These are phyloP conservation scores for Mucor circinelloides DNA, from an alignment of 371 early-diverging fungal genomes.

Conservation along the genomic window DNA sequence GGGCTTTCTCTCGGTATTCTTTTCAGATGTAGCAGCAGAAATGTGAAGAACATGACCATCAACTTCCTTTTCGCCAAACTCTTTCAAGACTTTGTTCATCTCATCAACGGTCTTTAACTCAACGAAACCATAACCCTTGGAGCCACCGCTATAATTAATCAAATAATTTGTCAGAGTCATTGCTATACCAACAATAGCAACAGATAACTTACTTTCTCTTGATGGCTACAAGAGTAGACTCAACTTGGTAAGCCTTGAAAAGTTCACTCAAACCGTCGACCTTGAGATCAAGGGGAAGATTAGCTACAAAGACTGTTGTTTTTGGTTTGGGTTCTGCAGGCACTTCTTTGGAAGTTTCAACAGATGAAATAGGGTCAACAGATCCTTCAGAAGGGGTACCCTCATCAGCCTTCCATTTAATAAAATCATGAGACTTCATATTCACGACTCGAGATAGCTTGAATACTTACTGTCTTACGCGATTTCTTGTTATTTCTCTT, in stretches of 20 bases:
- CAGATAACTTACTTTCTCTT: constrained; percentile 28
- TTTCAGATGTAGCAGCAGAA: constrained; percentile 61
- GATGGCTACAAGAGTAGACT: constrained; percentile 75
- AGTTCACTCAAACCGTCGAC: constrained; percentile 74
- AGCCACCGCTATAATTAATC: constrained; percentile 53
- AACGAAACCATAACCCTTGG: constrained; percentile 95
- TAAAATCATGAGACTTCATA: not conserved
- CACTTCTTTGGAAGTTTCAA: not conserved
- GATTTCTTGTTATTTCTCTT: constrained; percentile 10
- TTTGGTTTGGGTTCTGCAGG: constrained; percentile 51
- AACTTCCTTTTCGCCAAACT: constrained; percentile 59
- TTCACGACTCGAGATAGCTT: not conserved
- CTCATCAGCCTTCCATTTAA: not conserved
- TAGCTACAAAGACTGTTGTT: constrained; percentile 90
- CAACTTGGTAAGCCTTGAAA: constrained; percentile 81
- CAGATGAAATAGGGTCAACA: constrained; percentile 7
- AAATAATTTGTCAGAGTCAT: not conserved
- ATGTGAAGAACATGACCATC: constrained; percentile 74
- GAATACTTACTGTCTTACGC: constrained; percentile 3
- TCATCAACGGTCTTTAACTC: constrained; percentile 80
- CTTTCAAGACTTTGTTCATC: constrained; percentile 76
- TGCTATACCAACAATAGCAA: not conserved
- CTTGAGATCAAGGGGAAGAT: constrained; percentile 85
- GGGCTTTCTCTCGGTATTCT: constrained; percentile 10
- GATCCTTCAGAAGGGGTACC: not conserved